Base-by-base conservation (phyloP, 495 filamentous ascomycete species). In the Hypoxylon crocopeplum region DNA sequence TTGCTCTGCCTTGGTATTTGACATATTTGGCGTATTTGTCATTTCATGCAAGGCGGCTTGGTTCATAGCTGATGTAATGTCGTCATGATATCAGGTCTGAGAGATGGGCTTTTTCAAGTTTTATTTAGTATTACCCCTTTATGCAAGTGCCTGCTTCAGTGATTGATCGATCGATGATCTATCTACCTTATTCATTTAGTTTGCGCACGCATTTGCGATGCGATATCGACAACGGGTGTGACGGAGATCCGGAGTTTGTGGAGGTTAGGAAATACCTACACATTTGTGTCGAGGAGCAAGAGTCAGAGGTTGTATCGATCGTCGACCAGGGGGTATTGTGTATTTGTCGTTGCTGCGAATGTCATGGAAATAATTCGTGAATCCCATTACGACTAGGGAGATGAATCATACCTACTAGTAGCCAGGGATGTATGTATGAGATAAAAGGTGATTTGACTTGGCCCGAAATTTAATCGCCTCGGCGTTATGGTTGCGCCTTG, bases 401-500 rank as follows among this genome's bases (percentile, higher is more conserved):
- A 27, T 27, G 24, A 27, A 27, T 27, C 24, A 27, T 27, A 27
- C 24, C 24, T 8, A 7, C 36, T 39, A 1, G 36, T 12, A 42
- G 11, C 39, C 39, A n/a, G 12, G 20, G 39, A 17, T 7, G 25
- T 20, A 33, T 30, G 16, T 10, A 39, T 30, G 22, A 24, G 20
- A 27, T 21, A 7, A 33, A 41, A 51, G 24, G 21, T 3, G 17
- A 22, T 39, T 29, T 39, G 7, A 11, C 30, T 49, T 21, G 13
- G 19, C 11, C 49, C 54, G 60, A 55, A 7, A 32, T 45, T 36
- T 48, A 21, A 47, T 40, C 19, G 29, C 24, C 20, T 59, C 61
- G 61, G 61, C 37, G 44, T 34, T 64, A 64, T 56, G 61, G 40
- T 64, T 64, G 33, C 30, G 46, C 61, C 61, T 59, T 46, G 25